Conservation (phyloP, 352 stramenopile species). For the Phytophthora europaea region DNA sequence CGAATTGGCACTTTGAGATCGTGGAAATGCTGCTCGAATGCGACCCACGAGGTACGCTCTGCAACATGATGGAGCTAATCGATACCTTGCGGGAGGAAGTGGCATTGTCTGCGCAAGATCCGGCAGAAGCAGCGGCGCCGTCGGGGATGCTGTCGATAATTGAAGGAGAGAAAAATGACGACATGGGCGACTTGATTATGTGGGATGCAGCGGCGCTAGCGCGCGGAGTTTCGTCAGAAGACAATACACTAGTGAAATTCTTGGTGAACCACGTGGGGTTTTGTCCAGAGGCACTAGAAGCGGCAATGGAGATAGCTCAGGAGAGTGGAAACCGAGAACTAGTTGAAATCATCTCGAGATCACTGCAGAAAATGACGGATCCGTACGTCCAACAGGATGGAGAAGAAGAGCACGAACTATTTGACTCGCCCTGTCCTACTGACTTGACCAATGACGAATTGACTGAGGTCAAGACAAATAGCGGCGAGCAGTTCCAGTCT, state of each 20-base stretch:
- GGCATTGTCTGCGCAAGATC: constrained; percentile 1
- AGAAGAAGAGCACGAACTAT: neutral
- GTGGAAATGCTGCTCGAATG: constrained; percentile 38
- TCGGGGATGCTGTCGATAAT: constrained; percentile 23
- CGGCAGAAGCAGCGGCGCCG: neutral
- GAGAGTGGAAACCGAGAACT: neutral
- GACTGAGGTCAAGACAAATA: neutral
- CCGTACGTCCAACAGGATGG: neutral
- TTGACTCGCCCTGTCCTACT: neutral
- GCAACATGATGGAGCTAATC: constrained; percentile 38
- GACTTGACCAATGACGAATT: neutral
- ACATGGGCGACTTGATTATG: constrained; percentile 1
- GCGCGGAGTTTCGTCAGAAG: constrained; percentile 14
- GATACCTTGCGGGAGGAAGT: constrained; percentile 24
- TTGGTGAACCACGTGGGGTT: constrained; percentile 29
- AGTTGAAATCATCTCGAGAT: constrained; percentile 6
- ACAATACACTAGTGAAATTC: constrained; percentile 25
- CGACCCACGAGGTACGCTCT: constrained; percentile 40
- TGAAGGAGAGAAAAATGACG: constrained; percentile 16
- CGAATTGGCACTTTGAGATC: constrained; percentile 27
- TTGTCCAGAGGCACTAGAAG: constrained; percentile 5
- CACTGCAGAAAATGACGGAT: constrained; percentile 4
- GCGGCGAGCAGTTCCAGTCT: neutral
- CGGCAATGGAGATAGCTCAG: constrained; percentile 12
- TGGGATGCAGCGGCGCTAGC: constrained; percentile 29